Conservation (phyloP, 2,329 filamentous ascomycete species). For the Apiospora rasikravindrae region DNA sequence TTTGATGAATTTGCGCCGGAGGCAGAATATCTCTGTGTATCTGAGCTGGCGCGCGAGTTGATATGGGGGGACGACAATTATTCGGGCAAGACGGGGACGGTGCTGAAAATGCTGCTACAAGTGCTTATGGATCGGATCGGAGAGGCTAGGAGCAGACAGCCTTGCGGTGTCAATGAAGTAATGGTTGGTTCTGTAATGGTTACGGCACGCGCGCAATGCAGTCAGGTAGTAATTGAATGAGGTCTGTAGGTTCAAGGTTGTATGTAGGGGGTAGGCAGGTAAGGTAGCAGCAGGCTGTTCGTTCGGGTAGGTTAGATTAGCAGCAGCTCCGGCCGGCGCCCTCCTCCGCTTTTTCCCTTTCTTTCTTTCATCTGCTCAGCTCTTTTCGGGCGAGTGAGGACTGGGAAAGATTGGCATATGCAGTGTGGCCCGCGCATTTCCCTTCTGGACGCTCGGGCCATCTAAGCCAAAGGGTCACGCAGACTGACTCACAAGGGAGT, state of each 20-base stretch:
- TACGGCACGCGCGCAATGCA: neutral
- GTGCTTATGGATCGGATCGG: neutral
- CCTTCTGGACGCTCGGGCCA: neutral
- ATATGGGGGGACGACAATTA: neutral
- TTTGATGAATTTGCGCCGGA: neutral
- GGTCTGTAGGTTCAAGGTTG: neutral
- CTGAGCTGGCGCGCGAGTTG: neutral
- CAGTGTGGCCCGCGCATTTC: constrained; percentile 5
- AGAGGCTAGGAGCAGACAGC: neutral
- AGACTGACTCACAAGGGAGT: neutral
- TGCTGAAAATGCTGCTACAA: constrained; percentile 1
- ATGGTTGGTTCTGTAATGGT: neutral
- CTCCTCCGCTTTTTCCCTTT: neutral
- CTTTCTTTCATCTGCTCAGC: constrained; percentile 10
- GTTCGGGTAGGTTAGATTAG: constrained; percentile 11
- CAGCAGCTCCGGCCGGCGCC: constrained; percentile 9
- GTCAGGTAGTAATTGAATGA: neutral
- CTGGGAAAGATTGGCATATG: neutral
- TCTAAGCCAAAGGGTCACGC: neutral
- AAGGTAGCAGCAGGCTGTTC: constrained; percentile 6
- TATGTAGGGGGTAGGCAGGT: neutral
- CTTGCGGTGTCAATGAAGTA: constrained; percentile 1
- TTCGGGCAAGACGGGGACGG: neutral
- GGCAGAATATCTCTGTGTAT: neutral
- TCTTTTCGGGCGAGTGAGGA: neutral